Conservation (phyloP, 2,329 filamentous ascomycete species). For the Coniella lustricola region DNA sequence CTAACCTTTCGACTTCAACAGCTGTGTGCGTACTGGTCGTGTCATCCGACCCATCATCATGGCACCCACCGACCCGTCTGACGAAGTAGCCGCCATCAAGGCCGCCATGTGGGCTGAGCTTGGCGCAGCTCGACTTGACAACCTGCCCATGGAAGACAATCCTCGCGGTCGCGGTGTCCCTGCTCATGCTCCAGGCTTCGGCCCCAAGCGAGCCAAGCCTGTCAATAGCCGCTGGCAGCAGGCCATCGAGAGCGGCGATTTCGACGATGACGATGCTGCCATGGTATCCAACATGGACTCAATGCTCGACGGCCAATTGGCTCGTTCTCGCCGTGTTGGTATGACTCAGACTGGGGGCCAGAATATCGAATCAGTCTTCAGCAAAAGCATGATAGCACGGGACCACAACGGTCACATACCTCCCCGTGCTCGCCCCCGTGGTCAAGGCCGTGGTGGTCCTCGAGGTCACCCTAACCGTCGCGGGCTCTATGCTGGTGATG, state of each 20-base stretch:
- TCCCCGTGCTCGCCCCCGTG: not conserved
- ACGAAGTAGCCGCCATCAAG: not conserved
- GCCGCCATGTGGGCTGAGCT: conserved; percentile 20
- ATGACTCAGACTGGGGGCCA: not conserved
- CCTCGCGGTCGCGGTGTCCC: not conserved
- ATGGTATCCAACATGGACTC: conserved; percentile 21
- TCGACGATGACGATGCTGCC: conserved; percentile 26
- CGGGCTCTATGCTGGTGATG: conserved; percentile 1
- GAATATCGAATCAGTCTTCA: not conserved
- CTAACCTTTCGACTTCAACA: too few relatives aligned
- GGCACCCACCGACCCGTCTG: not conserved
- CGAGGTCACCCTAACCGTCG: not conserved
- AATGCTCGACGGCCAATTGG: conserved; percentile 22
- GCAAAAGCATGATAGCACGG: not conserved
- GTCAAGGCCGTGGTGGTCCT: not conserved
- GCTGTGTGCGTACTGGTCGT: too few relatives aligned
- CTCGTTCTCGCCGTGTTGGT: conserved; percentile 17
- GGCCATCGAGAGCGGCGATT: conserved; percentile 19
- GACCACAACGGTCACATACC: not conserved
- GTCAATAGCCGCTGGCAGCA: conserved; percentile 2
- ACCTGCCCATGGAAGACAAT: conserved; percentile 20
- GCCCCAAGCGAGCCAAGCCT: not conserved
- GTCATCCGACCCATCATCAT: not conserved
- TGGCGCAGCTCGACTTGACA: conserved; percentile 21
- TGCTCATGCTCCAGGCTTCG: not conserved